Evolutionary conservation across 768 basidiomycete genomes (phyloP), one percentile per base, ranked within the genome.

Genomic region (Leccinellum rugosiceps): DNA sequence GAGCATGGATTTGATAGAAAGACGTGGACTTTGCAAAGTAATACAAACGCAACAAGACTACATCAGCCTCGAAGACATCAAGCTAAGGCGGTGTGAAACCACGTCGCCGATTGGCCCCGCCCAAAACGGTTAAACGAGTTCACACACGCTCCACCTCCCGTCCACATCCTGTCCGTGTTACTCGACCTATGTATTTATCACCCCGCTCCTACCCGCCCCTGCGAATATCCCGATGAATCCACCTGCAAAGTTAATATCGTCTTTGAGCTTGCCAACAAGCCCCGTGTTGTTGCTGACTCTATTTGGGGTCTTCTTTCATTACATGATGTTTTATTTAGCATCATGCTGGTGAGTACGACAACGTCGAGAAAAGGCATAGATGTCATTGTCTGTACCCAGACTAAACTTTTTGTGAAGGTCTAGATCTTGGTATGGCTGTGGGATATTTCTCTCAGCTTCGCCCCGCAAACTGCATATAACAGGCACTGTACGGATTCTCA

Each of bases 71-170:
- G 52, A 56, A 50, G 52, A 21, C 47, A 50, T 48, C 35, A 50
- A 43, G 15, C n/a, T 10, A 65, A 73, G 70, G 70, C 70, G 62
- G 70, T 71, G 70, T 73, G 59, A 57, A 4, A 46, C 61, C 57
- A 3, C 47, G 2, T 17, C 31, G 53, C 52, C 65, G 71, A 71
- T 71, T 69, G 71, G 71, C 26, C 58, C 46, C 25, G 28, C 48
- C 23, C 25, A 45, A 55, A 45, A 23, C 51, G 47, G 41, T 31
- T 34, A 32, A 11, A 21, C n/a, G 2, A 30, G 26, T 7, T 58
- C 52, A 31, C 53, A 63, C 46, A 15, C 44, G 38, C 25, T 25
- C 4, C 25, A 25, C 30, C 30, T 31, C 30, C 30, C 10, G 30
- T 1, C 30, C 30, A 11, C 30, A 31, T 31, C 30, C 30, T 31